A percentile compares a stretch with the other conserved stretches of the same genome.
phyloP scores from a whole-genome alignment of 1,284 basidiomycete genomes.

The Jaminaea rosea region DNA sequence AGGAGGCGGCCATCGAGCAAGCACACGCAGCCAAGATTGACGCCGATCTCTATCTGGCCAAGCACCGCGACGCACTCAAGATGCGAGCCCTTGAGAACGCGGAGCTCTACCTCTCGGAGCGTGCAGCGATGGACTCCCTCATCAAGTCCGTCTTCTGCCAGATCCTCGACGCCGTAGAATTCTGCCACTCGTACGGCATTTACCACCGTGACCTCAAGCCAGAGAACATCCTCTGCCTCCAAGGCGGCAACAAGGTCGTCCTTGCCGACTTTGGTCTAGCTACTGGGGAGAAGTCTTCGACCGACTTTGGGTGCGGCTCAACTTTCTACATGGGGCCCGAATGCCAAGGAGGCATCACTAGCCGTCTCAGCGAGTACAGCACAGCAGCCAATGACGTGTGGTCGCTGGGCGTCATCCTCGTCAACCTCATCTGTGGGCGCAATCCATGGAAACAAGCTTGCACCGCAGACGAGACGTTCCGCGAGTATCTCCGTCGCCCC shows the following conservation, averaged over 20 bases:
- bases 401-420: slow-evolving; percentile 83
- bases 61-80: slow-evolving; percentile 21
- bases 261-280: slow-evolving; percentile 96
- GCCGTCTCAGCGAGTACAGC: slow-evolving; percentile 58
- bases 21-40: slow-evolving; percentile 11
- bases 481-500: slow-evolving; percentile 39
- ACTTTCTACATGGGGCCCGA: slow-evolving; percentile 97
- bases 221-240: slow-evolving; percentile 85
- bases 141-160: slow-evolving; percentile 43
- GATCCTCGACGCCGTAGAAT: slow-evolving; percentile 85
- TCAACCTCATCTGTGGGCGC: slow-evolving; percentile 78
- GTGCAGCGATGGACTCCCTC: slow-evolving; percentile 31
- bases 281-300: slow-evolving; percentile 74
- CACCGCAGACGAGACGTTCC: slow-evolving; percentile 63
- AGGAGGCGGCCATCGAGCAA: background rate
- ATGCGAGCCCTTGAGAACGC: slow-evolving; percentile 3
- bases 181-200: slow-evolving; percentile 63
- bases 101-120: slow-evolving; percentile 11
- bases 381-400: slow-evolving; percentile 71
- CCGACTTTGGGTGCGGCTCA: slow-evolving; percentile 90
- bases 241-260: slow-evolving; percentile 65
- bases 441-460: slow-evolving; percentile 79
- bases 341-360: slow-evolving; percentile 70
- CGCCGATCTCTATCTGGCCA: background rate
- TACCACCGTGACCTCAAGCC: slow-evolving; percentile 97